A percentile compares a stretch with the other conserved stretches of the same genome.
phyloP scores from a whole-genome alignment of 2,329 filamentous ascomycete species.

The Xylogone sp. region DNA sequence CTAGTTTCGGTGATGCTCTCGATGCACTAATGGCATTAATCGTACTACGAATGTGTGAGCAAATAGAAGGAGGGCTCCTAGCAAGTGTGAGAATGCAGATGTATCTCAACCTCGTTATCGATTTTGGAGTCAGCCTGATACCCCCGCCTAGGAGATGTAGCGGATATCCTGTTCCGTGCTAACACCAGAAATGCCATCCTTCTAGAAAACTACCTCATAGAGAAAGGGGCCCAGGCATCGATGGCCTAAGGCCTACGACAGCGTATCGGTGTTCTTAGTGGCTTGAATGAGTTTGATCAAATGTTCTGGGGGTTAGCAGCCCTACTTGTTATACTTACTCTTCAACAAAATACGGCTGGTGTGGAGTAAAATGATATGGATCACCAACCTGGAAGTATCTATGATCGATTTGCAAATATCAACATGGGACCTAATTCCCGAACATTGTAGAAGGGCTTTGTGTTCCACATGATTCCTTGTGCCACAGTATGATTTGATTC shows the following conservation, averaged over 20 bases:
- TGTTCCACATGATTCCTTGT: too few relatives aligned
- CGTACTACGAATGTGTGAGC: constrained; percentile 68
- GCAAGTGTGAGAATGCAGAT: constrained; percentile 60
- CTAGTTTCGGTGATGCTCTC: constrained; percentile 68
- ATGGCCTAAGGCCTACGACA: constrained; percentile 41
- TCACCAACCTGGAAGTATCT: too few relatives aligned
- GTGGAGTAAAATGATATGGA: too few relatives aligned
- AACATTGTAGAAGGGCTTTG: too few relatives aligned
- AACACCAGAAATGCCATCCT: constrained; percentile 74
- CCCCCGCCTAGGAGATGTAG: constrained; percentile 70
- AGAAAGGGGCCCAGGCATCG: constrained; percentile 59
- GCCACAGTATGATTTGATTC: too few relatives aligned
- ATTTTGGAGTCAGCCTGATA: constrained; percentile 72
- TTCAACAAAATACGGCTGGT: too few relatives aligned
- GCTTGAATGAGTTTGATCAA: constrained; percentile 48
- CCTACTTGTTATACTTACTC: too few relatives aligned
- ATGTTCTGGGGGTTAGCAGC: too few relatives aligned
- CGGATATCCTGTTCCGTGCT: constrained; percentile 68
- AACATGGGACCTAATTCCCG: too few relatives aligned
- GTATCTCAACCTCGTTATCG: constrained; percentile 73
- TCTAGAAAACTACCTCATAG: constrained; percentile 59
- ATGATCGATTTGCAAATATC: too few relatives aligned
- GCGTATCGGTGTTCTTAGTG: constrained; percentile 47
- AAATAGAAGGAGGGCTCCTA: constrained; percentile 75
- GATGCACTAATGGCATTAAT: constrained; percentile 73